Base-by-base conservation (phyloP, 148 eudicot genomes). In the Polygonum aviculare region DNA sequence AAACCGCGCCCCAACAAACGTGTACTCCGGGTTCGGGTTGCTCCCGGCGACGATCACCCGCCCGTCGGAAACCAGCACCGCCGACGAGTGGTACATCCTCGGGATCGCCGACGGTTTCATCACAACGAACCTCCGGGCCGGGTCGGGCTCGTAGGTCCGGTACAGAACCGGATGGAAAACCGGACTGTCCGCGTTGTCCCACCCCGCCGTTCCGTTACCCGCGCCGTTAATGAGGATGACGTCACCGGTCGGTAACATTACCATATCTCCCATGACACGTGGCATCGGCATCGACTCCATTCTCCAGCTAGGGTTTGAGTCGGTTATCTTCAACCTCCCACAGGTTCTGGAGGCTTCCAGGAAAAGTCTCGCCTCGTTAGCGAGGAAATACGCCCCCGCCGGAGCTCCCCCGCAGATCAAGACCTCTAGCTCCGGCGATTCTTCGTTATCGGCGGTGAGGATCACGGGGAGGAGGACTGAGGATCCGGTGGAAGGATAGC, bases 211-310 rank as follows among this genome's bases (percentile, higher is more conserved):
- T 1, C 98, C 98, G 1, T 81, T 81, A 0, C 70, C 76, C 0
- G 98, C 98, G 8, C 98, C 98, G 74, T 94, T 94, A 8, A 94
- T 26, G 12, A 94, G 84, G 1, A 94, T 45, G 0, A 94, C 81
- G 3, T 94, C 88, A 2, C 97, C 92, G 1, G 86, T 88, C 0
- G 98, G 98, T 19, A 94, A 52, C 12, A 92, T 57, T 7, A 90
- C 19, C 94, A 88, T 86, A 45, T 92, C 97, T 45, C 90, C 82
- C 97, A 92, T 92, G 77, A 92, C 97, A 77, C 97, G 94, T 22
- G 84, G 59, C 87, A 87, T 83, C 0, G 97, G 94, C 91, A 92
- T 86, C 1, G 76, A 67, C 70, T 92, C 97, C 88, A 92, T 92
- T 1, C 41, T 52, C 97, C 97, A 92, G 6, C 44, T 7, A 3